Evolutionary conservation across 495 filamentous ascomycete species (phyloP).

Genomic region (Aspergillus avenaceus): DNA sequence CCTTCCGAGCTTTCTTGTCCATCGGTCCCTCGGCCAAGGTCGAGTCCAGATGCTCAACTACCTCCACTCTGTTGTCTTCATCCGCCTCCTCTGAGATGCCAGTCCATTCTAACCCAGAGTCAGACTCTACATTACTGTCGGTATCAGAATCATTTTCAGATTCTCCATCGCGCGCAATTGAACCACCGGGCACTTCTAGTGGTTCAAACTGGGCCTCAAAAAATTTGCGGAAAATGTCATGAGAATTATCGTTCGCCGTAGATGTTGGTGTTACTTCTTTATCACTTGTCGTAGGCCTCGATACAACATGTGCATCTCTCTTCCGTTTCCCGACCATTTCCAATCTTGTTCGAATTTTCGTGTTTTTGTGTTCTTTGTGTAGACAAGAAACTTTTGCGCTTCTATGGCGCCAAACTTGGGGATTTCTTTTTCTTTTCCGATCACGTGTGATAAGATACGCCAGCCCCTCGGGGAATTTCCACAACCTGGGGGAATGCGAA

Average conservation of each 20-base stretch:
- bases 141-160: slow-evolving; percentile 24
- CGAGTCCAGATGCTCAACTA: slow-evolving; percentile 59
- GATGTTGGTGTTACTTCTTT: slow-evolving; percentile 9
- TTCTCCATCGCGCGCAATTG: slow-evolving; percentile 7
- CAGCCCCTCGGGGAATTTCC: slow-evolving; percentile 24
- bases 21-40: slow-evolving; percentile 31
- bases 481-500: slow-evolving; percentile 5
- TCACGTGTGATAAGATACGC: slow-evolving; percentile 46
- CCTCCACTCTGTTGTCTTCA: slow-evolving; percentile 43
- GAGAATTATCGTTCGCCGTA: slow-evolving; percentile 19
- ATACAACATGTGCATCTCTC: slow-evolving; percentile 33
- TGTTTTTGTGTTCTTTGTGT: neutral
- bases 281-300: slow-evolving; percentile 20
- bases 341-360: slow-evolving; percentile 7
- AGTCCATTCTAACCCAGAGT: slow-evolving; percentile 56
- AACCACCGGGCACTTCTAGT: slow-evolving; percentile 37
- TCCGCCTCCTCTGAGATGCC: slow-evolving; percentile 53
- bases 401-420: neutral
- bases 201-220: slow-evolving; percentile 88
- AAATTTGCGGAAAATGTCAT: slow-evolving; percentile 66
- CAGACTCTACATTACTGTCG: slow-evolving; percentile 21
- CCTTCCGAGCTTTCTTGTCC: slow-evolving; percentile 66
- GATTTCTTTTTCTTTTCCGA: neutral
- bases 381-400: neutral
- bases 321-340: slow-evolving; percentile 36